Percentiles rank a stretch among this genome's conserved stretches.
These are phyloP conservation scores for Xylariaceae sp. DNA, from an alignment of 2,329 filamentous ascomycete genomes.

Conservation along the genomic window DNA sequence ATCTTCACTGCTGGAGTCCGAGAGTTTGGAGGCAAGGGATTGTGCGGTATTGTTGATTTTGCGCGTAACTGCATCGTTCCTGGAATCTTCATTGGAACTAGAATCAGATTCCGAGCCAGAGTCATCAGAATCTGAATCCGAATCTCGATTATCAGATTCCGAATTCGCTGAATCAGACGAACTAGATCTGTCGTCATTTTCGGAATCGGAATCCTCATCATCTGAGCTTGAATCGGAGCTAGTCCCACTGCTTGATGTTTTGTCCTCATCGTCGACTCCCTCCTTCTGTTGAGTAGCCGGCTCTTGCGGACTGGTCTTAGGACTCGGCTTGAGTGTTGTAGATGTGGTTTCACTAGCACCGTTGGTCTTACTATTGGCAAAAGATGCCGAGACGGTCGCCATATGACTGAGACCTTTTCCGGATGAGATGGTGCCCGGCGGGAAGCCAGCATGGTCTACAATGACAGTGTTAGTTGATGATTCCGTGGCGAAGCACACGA, in stretches of 20 bases:
- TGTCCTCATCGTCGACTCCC: conserved; percentile 19
- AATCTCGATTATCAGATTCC: conserved; percentile 35
- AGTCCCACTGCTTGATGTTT: conserved; percentile 25
- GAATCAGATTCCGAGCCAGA: conserved; percentile 1
- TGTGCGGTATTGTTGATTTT: too few species aligned
- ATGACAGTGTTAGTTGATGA: too few species aligned
- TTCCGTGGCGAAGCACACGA: too few species aligned
- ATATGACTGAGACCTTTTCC: conserved; percentile 36
- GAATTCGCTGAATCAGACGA: background rate
- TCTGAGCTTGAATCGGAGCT: conserved; percentile 27
- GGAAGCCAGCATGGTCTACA: conserved; percentile 37
- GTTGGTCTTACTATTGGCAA: conserved; percentile 24
- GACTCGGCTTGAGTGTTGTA: conserved; percentile 13
- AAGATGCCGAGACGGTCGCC: conserved; percentile 32
- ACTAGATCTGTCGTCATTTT: conserved; percentile 6
- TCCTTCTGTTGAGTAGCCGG: conserved; percentile 18
- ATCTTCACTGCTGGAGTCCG: background rate
- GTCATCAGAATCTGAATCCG: conserved; percentile 22
- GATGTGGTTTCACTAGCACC: conserved; percentile 27
- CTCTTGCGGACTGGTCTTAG: conserved; percentile 15
- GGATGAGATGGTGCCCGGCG: conserved; percentile 38
- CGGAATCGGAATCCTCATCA: conserved; percentile 12
- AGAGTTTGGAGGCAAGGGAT: too few species aligned
- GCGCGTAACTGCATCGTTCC: too few species aligned
- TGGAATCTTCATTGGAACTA: too few species aligned